Evolutionary conservation across 2,329 filamentous ascomycete genomes (phyloP).

Genomic region (Monosporascus sp.): DNA sequence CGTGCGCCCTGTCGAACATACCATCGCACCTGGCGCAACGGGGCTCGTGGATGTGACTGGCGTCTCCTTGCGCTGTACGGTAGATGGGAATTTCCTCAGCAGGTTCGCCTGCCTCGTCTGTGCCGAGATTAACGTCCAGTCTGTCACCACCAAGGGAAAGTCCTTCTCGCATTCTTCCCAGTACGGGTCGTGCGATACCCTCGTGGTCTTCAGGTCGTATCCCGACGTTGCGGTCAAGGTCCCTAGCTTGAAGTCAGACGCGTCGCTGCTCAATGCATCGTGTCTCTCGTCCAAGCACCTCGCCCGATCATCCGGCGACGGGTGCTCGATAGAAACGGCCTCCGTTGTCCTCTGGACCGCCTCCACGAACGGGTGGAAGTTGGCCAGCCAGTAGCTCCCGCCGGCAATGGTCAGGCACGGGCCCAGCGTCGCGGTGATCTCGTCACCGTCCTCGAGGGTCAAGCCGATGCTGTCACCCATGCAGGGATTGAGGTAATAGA

Average conservation of each 20-base stretch:
- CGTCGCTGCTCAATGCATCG: constrained; percentile 27
- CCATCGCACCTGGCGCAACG: constrained; percentile 30
- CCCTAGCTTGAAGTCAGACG: constrained; percentile 28
- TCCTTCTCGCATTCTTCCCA: constrained; percentile 38
- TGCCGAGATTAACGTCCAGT: constrained; percentile 38
- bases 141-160: constrained; percentile 36
- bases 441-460: constrained; percentile 22
- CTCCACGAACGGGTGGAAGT: constrained; percentile 39
- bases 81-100: constrained; percentile 34
- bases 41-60: constrained; percentile 27
- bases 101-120: constrained; percentile 32
- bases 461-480: constrained; percentile 43
- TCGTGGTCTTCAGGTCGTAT: constrained; percentile 36
- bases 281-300: constrained; percentile 31
- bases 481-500: constrained; percentile 35
- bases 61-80: constrained; percentile 27
- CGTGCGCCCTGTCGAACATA: constrained; percentile 37
- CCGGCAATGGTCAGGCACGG: constrained; percentile 34
- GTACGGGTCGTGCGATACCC: constrained; percentile 38
- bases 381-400: constrained; percentile 36
- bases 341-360: constrained; percentile 21
- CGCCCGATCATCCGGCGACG: constrained; percentile 34
- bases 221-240: constrained; percentile 35
- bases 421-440: constrained; percentile 37
- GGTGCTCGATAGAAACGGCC: constrained; percentile 25